These are phyloP conservation scores for Cinchona pubescens DNA, from an alignment of 257 asterid species.

Conservation along the genomic window DNA sequence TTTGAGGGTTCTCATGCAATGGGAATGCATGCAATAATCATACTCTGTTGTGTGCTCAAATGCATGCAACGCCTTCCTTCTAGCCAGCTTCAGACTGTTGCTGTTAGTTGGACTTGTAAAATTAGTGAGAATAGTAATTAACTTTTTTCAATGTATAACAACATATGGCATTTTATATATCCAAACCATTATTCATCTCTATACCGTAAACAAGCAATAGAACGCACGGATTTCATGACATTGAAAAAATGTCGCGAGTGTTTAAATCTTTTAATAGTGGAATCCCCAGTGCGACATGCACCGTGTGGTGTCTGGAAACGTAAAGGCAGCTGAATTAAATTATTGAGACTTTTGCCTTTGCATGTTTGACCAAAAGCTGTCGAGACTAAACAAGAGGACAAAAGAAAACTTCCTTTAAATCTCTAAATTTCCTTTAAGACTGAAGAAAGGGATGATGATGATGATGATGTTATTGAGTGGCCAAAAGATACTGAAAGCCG, in stretches of 20 bases:
- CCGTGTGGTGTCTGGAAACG: slow-evolving; percentile 8
- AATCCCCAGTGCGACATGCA: neutral
- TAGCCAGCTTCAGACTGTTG: neutral
- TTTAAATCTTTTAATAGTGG: neutral
- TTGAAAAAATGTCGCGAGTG: neutral
- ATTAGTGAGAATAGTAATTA: too few relatives aligned
- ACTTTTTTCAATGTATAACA: neutral
- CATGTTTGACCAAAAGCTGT: slow-evolving; percentile 17
- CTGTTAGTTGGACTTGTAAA: neutral
- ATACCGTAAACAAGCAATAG: neutral
- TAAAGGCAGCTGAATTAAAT: slow-evolving; percentile 10
- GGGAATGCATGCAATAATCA: neutral
- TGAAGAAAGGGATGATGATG: neutral
- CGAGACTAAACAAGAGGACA: neutral
- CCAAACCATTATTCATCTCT: neutral
- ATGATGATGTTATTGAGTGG: neutral
- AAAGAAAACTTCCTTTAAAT: slow-evolving; percentile 4
- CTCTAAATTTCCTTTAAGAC: slow-evolving; percentile 4
- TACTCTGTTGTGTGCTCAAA: neutral
- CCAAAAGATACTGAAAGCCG: slow-evolving; percentile 1
- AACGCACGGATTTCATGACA: neutral
- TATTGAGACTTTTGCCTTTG: slow-evolving; percentile 24
- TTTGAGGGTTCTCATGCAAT: neutral
- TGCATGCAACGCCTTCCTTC: neutral
- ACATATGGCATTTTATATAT: neutral